These are phyloP conservation scores for Colletotrichum cereale DNA, from an alignment of 2,329 filamentous ascomycete genomes.

Conservation along the genomic window DNA sequence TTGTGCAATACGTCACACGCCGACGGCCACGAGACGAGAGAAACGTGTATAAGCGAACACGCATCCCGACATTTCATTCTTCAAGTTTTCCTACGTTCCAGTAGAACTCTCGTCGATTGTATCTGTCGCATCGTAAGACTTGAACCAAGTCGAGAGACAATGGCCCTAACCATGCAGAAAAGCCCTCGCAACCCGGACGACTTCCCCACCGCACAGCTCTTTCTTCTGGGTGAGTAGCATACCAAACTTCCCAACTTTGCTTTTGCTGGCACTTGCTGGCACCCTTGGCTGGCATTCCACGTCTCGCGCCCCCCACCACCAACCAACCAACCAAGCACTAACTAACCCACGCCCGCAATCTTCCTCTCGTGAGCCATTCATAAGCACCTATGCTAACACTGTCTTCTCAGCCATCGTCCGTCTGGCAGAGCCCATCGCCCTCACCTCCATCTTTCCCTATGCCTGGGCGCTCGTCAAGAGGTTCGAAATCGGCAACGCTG, in stretches of 20 bases:
- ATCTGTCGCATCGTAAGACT: constrained; percentile 60
- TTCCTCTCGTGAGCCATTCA: constrained; percentile 22
- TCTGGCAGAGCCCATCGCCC: constrained; percentile 90
- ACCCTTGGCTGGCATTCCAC: neutral
- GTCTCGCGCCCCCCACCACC: constrained; percentile 5
- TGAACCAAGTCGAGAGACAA: constrained; percentile 57
- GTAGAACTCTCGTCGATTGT: constrained; percentile 44
- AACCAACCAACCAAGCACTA: neutral
- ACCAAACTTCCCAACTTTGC: too few relatives aligned
- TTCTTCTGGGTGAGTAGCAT: constrained; percentile 78
- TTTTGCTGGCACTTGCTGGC: too few relatives aligned
- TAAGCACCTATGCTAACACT: constrained; percentile 37
- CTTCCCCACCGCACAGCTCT: constrained; percentile 86
- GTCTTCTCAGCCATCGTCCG: constrained; percentile 81
- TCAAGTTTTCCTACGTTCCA: constrained; percentile 39
- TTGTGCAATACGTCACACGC: constrained; percentile 22
- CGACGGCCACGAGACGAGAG: constrained; percentile 28
- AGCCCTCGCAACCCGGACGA: constrained; percentile 73
- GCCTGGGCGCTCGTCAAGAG: constrained; percentile 86
- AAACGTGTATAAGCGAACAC: constrained; percentile 39
- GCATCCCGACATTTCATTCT: constrained; percentile 35
- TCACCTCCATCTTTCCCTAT: constrained; percentile 95
- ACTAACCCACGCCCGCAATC: neutral
- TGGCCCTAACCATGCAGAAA: constrained; percentile 65
- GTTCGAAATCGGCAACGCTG: constrained; percentile 77